A percentile compares a stretch with the other conserved stretches of the same genome.
phyloP scores from a whole-genome alignment of 305 asterid species.

The Fraxinus xanthoxyloides region DNA sequence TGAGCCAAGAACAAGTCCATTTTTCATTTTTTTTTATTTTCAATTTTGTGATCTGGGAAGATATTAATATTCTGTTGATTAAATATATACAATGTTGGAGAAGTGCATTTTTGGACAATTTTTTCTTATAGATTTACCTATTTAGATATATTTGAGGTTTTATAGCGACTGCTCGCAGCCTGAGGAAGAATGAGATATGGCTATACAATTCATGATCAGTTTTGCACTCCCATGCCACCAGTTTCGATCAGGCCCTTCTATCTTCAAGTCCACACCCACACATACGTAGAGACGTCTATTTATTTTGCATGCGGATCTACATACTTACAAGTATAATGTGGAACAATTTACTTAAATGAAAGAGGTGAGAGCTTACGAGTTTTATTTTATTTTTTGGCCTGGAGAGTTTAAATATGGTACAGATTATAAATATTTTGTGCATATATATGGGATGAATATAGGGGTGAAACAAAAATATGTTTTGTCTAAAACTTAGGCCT shows the following conservation, averaged over 20 bases:
- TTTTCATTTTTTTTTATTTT: too few species aligned
- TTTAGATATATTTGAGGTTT: neutral
- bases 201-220: constrained; percentile 35
- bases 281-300: neutral
- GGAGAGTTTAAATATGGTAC: neutral
- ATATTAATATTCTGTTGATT: neutral
- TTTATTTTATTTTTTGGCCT: neutral
- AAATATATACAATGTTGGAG: neutral
- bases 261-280: neutral
- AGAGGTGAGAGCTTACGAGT: neutral
- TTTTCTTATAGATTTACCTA: too few species aligned
- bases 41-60: neutral
- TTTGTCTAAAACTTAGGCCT: neutral
- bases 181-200: constrained; percentile 39
- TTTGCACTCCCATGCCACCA: constrained; percentile 82
- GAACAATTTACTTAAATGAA: neutral
- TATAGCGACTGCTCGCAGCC: constrained; percentile 41
- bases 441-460: neutral
- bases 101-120: neutral
- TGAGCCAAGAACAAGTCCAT: neutral
- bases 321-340: neutral
- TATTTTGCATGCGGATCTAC: neutral
- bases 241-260: constrained; percentile 54
- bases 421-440: neutral
- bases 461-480: neutral